These are phyloP conservation scores for Xylaria sp. DNA, from an alignment of 495 filamentous ascomycete genomes.

Conservation along the genomic window DNA sequence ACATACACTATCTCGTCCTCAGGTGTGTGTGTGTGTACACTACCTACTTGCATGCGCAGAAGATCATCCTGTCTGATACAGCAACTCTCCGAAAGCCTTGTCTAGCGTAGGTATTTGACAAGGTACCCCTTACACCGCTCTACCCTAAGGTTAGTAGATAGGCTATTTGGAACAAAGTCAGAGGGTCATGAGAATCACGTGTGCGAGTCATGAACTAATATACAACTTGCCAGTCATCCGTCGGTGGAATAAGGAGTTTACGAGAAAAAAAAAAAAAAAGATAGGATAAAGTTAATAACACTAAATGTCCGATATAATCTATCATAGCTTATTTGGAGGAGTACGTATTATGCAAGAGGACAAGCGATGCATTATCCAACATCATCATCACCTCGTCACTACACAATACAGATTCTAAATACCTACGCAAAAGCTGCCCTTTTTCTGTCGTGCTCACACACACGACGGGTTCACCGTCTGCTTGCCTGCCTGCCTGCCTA, in stretches of 20 bases:
- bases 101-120: too few relatives aligned
- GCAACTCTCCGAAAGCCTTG: too few relatives aligned
- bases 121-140: too few relatives aligned
- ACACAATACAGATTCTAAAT: neutral
- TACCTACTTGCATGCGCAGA: too few relatives aligned
- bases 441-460: neutral
- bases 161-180: neutral
- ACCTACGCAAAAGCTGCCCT: neutral
- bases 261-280: too few relatives aligned
- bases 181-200: neutral
- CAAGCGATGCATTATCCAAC: neutral
- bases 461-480: neutral
- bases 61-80: too few relatives aligned
- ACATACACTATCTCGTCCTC: too few relatives aligned
- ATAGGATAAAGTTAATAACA: too few relatives aligned
- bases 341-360: neutral
- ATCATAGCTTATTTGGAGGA: constrained; percentile 9
- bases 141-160: too few relatives aligned
- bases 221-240: neutral
- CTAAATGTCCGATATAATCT: neutral
- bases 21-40: too few relatives aligned
- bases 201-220: neutral
- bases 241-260: neutral
- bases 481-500: neutral
- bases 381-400: neutral